Percentiles rank a stretch among this genome's conserved stretches.
Conservation (phyloP, 1,284 basidiomycete species). For the Wallemia hederae region DNA sequence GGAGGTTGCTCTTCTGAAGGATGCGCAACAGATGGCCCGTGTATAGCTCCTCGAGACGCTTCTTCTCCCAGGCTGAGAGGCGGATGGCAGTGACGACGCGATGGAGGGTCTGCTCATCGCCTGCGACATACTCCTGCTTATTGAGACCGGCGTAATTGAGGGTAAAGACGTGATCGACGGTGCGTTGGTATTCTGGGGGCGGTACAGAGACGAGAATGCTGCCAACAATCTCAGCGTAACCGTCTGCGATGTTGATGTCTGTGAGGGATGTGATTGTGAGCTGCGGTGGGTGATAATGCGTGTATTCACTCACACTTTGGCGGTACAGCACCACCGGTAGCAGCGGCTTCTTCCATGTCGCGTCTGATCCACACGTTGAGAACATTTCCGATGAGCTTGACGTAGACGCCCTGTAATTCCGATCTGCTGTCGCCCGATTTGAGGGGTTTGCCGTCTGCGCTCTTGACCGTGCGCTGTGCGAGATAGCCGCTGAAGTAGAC, state of each 20-base stretch:
- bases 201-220: not conserved
- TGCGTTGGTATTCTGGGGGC: not conserved
- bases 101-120: slow-evolving; percentile 29
- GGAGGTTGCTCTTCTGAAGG: slow-evolving; percentile 23
- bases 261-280: not conserved
- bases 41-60: slow-evolving; percentile 84
- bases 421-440: not conserved
- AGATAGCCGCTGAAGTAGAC: not conserved
- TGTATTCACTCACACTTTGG: not conserved
- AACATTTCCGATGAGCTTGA: not conserved
- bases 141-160: not conserved
- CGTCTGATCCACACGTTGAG: not conserved
- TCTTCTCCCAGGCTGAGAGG: slow-evolving; percentile 79
- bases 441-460: not conserved
- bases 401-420: not conserved
- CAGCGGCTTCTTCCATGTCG: not conserved
- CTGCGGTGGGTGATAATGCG: not conserved
- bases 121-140: not conserved
- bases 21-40: slow-evolving; percentile 73
- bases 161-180: not conserved
- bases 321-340: not conserved
- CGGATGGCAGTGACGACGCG: slow-evolving; percentile 82
- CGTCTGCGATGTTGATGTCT: not conserved
- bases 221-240: not conserved
- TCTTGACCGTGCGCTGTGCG: not conserved